Conservation (phyloP, 78 protist genomes). For the Planoprotostelium fungivorum region DNA sequence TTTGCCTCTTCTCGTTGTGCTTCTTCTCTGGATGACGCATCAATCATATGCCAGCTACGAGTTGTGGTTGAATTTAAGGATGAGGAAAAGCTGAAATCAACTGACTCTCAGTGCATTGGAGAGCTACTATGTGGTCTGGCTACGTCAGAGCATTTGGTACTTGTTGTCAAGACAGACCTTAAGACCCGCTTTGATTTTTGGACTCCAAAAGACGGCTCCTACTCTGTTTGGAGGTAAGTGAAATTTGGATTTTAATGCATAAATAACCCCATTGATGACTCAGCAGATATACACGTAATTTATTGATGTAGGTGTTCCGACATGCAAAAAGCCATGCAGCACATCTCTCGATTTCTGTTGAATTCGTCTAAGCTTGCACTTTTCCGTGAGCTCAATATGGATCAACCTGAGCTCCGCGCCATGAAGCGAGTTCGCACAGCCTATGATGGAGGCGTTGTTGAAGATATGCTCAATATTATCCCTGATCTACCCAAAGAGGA, state of each 20-base stretch:
- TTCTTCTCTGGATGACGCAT: too few species aligned
- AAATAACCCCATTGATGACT: conserved; percentile 1
- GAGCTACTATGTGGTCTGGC: conserved; percentile 2
- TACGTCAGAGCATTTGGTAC: not conserved
- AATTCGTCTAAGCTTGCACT: not conserved
- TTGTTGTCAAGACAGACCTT: conserved; percentile 1
- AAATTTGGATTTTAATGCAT: not conserved
- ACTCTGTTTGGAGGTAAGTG: not conserved
- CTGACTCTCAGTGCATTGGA: not conserved
- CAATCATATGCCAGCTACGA: not conserved
- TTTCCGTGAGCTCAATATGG: not conserved
- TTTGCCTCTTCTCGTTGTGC: not conserved
- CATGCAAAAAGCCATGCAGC: not conserved
- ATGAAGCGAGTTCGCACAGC: not conserved
- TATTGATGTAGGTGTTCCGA: not conserved
- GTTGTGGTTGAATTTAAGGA: not conserved
- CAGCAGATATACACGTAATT: not conserved
- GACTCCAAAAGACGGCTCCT: conserved; percentile 2
- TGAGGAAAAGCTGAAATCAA: not conserved
- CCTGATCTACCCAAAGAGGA: not conserved
- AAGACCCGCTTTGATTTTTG: not conserved
- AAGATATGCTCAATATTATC: not conserved
- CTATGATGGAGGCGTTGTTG: not conserved
- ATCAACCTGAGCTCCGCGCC: not conserved
- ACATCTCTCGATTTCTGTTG: not conserved